Base-by-base conservation (phyloP, 805 yeast species). In the Candida jianshihensis region DNA sequence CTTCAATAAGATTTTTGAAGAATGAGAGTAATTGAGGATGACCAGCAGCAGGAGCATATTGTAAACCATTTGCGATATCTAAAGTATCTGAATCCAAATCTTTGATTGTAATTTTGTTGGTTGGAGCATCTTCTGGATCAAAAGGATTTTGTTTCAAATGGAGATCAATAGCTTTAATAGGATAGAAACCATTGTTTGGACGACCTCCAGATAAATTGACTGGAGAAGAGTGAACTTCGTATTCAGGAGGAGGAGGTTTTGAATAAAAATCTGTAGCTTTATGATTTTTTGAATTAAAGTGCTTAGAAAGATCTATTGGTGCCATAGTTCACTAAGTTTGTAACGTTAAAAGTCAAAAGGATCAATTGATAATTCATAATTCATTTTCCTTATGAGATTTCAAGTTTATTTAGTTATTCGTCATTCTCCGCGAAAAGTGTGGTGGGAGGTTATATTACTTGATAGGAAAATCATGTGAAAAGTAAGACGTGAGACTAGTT, bases 1-100 rank as follows among this genome's bases (percentile, higher is more conserved):
- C 35, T 9, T 65, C 49, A 29, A 73, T 60, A 3, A 47, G 24
- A 4, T 38, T 84, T 49, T 63, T 75, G 46, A 87, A 57, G 56
- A 81, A 88, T 1, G 63, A 50, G 24, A 78, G 49, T 30, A 89
- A 52, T 48, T 79, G 84, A 5, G 77, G 73, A 44, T 79, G 83
- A 30, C 97, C 97, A 40, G 70, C 73, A 38, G 92, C 75, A 59
- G 57, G 62, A 20, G 96, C 96, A 60, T 89, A 89, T 65, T 89
- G 97, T 59, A 89, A 70, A 12, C 95, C 75, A 49, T 81, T 71
- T 16, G 81, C 70, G 47, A 89, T 70, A 34, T 65, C 75, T n/a
- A 61, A 34, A 30, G 47, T 25, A 6, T 13, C 16, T 33, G 85
- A 16, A 20, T 44, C 38, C 4, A 6, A 16, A 13, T 31, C 18